phyloP scores from a whole-genome alignment of 1,284 basidiomycete genomes.

The Cronartium ribicola region DNA sequence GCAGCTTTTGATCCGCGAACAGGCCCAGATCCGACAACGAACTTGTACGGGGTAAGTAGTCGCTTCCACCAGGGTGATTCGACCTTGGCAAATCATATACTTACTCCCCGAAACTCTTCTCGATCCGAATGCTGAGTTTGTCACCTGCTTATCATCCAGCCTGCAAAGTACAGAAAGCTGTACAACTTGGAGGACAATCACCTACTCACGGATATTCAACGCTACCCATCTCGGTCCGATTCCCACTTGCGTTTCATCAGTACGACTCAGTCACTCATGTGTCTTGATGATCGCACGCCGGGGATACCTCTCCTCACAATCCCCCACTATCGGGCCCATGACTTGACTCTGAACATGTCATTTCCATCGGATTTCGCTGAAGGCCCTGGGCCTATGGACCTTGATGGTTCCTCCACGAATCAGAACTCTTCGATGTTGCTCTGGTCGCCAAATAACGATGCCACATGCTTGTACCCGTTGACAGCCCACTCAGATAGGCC shows the following conservation, averaged over 20 bases:
- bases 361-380: slow-evolving; percentile 14
- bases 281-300: slow-evolving; percentile 30
- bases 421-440: slow-evolving; percentile 12
- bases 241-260: slow-evolving; percentile 27
- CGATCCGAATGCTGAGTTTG: too few relatives aligned
- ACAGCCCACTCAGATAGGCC: slow-evolving; percentile 9
- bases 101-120: background rate
- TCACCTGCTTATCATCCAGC: background rate
- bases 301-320: slow-evolving; percentile 2
- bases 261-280: slow-evolving; percentile 16
- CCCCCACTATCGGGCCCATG: slow-evolving; percentile 18
- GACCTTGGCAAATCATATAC: background rate
- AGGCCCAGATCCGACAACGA: background rate
- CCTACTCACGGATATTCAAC: slow-evolving; percentile 28
- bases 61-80: background rate
- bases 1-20: slow-evolving; percentile 18
- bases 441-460: slow-evolving; percentile 31
- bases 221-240: slow-evolving; percentile 13
- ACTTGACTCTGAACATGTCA: slow-evolving; percentile 20
- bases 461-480: slow-evolving; percentile 11
- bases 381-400: background rate
- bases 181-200: slow-evolving; percentile 17
- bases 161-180: slow-evolving; percentile 11
- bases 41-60: background rate
- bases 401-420: background rate